Conservation (phyloP, 2,329 filamentous ascomycete species). For the Lasiodiplodia gonubiensis region DNA sequence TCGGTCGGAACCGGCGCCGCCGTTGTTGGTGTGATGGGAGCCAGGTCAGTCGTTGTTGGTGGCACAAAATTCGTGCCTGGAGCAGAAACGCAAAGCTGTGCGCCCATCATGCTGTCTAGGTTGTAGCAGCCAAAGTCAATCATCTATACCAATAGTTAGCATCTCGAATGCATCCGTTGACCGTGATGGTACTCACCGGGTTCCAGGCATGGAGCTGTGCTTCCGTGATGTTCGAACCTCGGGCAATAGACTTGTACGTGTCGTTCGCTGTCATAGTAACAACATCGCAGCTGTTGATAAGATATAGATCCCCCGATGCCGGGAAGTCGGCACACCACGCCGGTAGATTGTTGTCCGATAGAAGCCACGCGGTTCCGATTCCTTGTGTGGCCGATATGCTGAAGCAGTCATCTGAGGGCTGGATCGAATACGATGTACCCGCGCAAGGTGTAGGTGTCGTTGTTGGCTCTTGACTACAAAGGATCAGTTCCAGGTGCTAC, state of each 20-base stretch:
- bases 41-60: not conserved
- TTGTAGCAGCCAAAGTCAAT: conserved; percentile 7
- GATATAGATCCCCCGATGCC: not conserved
- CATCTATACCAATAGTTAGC: not conserved
- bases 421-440: not conserved
- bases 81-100: not conserved
- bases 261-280: not conserved
- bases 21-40: not conserved
- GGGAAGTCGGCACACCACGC: not conserved
- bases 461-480: not conserved
- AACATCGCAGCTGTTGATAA: not conserved
- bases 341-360: not conserved
- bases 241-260: conserved; percentile 9
- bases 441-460: not conserved
- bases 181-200: not conserved
- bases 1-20: conserved; percentile 33
- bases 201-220: conserved; percentile 8
- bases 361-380: not conserved
- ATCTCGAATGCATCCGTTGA: no score
- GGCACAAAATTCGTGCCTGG: not conserved
- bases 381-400: not conserved
- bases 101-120: not conserved
- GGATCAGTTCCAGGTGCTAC: not conserved
- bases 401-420: conserved; percentile 4
- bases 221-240: not conserved